Evolutionary conservation across 2,329 filamentous ascomycete species (phyloP), one percentile per base, ranked within the genome.

Genomic region (Fusarium beomiforme): DNA sequence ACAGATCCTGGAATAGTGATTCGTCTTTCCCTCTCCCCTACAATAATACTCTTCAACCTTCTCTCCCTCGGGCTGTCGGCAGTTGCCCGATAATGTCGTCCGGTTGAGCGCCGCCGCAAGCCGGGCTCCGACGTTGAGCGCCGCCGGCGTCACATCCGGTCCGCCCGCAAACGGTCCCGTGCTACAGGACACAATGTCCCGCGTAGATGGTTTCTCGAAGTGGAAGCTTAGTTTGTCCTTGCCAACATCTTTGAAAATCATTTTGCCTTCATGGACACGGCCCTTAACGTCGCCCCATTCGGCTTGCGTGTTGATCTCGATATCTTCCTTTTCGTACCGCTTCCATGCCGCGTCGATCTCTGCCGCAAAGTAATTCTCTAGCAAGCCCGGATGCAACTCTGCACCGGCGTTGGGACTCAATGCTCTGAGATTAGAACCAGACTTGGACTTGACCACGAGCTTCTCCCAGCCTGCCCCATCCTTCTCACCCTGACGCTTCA

Each of bases 101-200:
- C 93, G 87, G 80, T 95, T 94, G 75, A 95, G 88, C 2, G 91
- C 92, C 2, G 93, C 93, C 0, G 91, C 88, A 17, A 96, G 81
- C n/a, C 93, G 86, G 0, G 93, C 92, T 12, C 90, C 90, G 60
- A 95, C 87, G 42, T 90, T 90, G 65, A 88, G 87, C 77, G 86
- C 84, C 75, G 85, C 80, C 53, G 81, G 82, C 5, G 80, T 76
- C 59, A 84, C 82, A 39, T 79, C 80, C 8, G 81, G 73, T 11
- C 70, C 70, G 11, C 44, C 66, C 16, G 64, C 73, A 79, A 91
- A 91, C 2, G 89, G 86, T 0, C 89, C 89, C n/a, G 81, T 81
- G 78, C 80, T 83, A 80, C 86, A 88, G 53, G 81, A 82, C 72
- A 87, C 88, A 59, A 88, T 84, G 74, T 88, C 85, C 33, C 71